A percentile compares a stretch with the other conserved stretches of the same genome.
Evolutionary conservation across 2,329 filamentous ascomycete species (phyloP).

Genomic region (Aspergillus calidoustus): DNA sequence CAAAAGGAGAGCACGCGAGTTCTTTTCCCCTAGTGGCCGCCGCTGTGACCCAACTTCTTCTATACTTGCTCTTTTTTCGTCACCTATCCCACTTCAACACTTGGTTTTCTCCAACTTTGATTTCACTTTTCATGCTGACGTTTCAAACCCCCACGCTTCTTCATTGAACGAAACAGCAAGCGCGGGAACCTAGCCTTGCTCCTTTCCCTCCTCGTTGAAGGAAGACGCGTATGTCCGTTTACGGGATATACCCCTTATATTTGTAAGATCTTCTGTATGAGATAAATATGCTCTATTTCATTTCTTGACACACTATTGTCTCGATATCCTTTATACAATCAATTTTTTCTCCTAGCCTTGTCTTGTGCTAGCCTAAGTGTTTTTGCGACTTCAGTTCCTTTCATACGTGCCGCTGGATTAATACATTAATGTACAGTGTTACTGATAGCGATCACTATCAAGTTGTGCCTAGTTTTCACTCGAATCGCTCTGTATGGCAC

Average conservation of each 20-base stretch:
- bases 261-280: slow-evolving; percentile 7
- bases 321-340: neutral
- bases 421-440: neutral
- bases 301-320: neutral
- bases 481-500: no score
- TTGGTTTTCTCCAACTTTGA: neutral
- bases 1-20: neutral
- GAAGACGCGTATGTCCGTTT: slow-evolving; percentile 8
- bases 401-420: neutral
- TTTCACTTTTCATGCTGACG: neutral
- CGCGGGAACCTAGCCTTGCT: neutral
- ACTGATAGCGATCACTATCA: neutral
- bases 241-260: slow-evolving; percentile 9
- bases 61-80: neutral
- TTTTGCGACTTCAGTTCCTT: neutral
- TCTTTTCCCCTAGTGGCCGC: neutral
- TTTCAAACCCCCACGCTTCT: neutral
- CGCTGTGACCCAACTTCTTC: neutral
- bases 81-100: neutral
- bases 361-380: neutral
- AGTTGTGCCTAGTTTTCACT: no score
- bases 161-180: neutral
- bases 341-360: neutral
- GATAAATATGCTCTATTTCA: neutral
- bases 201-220: neutral